Conservation (phyloP, 2,329 filamentous ascomycete genomes). For the Phialemonium atrogriseum region DNA sequence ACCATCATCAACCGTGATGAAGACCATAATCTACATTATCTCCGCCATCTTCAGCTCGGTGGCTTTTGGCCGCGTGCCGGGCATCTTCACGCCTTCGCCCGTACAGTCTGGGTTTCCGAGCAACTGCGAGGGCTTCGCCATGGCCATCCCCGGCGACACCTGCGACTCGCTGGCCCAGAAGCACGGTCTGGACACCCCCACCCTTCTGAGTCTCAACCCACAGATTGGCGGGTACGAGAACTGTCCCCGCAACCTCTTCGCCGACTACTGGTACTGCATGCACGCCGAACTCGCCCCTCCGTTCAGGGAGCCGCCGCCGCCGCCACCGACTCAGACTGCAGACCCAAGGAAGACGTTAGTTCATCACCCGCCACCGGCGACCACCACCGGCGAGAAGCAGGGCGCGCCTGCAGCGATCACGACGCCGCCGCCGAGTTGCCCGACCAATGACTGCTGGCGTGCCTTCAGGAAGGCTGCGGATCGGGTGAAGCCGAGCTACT, state of each 20-base stretch:
- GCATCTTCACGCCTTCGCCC: background rate
- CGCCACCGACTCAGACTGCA: background rate
- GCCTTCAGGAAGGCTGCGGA: background rate
- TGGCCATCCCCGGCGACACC: conserved; percentile 4
- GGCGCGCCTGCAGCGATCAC: background rate
- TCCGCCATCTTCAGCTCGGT: background rate
- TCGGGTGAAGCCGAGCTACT: background rate
- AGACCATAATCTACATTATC: background rate
- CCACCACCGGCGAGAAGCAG: background rate
- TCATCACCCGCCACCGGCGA: background rate
- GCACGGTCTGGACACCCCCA: conserved; percentile 1
- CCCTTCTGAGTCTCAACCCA: conserved; percentile 6
- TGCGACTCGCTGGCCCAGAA: conserved; percentile 4
- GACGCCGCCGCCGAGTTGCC: background rate
- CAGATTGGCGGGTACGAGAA: conserved; percentile 1
- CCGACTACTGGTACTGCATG: conserved; percentile 6
- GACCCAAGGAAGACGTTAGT: background rate
- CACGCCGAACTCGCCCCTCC: background rate
- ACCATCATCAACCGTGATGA: conserved; percentile 1
- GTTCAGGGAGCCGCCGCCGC: background rate
- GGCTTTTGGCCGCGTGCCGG: background rate
- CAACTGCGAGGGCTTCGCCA: conserved; percentile 5
- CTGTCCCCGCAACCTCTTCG: conserved; percentile 4
- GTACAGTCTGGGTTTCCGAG: background rate
- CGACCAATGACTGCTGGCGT: conserved; percentile 4